Base-by-base conservation (phyloP, 768 basidiomycete species). In the Rhodotorula sphaerocarpa region DNA sequence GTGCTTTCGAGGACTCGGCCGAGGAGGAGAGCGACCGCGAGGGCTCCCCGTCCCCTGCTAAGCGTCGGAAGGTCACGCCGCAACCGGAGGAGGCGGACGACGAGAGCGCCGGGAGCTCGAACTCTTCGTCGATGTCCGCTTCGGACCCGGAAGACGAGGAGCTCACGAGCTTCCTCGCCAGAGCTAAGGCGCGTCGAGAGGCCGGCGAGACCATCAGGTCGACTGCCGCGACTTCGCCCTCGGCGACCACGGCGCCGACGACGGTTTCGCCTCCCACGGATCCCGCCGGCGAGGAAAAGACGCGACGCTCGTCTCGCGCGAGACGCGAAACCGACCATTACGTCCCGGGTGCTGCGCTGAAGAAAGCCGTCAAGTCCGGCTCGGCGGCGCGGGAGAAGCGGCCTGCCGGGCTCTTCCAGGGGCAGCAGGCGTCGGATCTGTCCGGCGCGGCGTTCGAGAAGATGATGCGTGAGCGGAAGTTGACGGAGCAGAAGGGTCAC, bases 211-310 rank as follows among this genome's bases (percentile, higher is more conserved):
- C 43, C 11, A 9, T 43, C 5, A n/a, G 42, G 21, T 9, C 15
- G 12, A 10, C 16, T 9, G n/a, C 25, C 25, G 28, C 23, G 23
- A 51, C 57, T 11, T 44, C 43, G 12, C 43, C 43, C 21, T 44
- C 23, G 11, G 43, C 21, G 7, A 20, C 18, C 9, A 65, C 63
- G 23, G 63, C 63, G 1, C 47, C 58, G 18, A 65, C 63, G 11
- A 59, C 57, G 7, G 63, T 58, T 23, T 65, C 63, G 5, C 44
- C 63, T 5, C 23, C 28, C n/a, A 25, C 45, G 15, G 33, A 27
- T 3, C 28, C 25, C 21, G 23, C 46, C 5, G 52, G 44, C 16
- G 57, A 59, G 9, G 54, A 23, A 33, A 30, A 30, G 9, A n/a
- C 25, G 18, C 57, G 58, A 12, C 54, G 58, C 7, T 56, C 63